Evolutionary conservation across 352 stramenopile species (phyloP), one percentile per base, ranked within the genome.

Genomic region (Phytophthora vignae): DNA sequence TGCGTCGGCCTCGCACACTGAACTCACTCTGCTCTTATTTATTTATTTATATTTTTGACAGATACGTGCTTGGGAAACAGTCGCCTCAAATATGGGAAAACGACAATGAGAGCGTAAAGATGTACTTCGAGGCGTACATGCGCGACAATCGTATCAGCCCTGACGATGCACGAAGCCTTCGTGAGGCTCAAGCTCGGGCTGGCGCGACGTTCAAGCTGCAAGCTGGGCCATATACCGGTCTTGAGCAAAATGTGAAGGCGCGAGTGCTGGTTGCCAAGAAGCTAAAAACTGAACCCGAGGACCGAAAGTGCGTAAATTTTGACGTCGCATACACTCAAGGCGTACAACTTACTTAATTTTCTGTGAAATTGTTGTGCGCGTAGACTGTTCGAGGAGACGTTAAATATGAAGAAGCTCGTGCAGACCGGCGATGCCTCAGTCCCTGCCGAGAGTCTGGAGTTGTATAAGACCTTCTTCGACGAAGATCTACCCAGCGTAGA

Each of bases 401-500:
- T 92, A 44, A 75, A 95, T 69, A 82, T 88, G 63, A 92, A 92
- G 65, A 87, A 86, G 55, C 66, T 95, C 2, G 84, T 88, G 49
- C 75, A 82, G 14, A 82, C 77, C 1, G 69, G 73, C 19, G 75
- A 88, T 40, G 73, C 72, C 31, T 88, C 81, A 1, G 84, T 94
- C 10, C 78, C 88, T 21, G n/a, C 67, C 0, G 88, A 95, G 17
- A 91, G 82, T 44, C 60, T 95, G 29, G 83, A 93, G 59, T 60
- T 95, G 10, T 95, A 95, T 73, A 90, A 92, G 64, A 94, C 84
- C 1, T 95, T 92, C 55, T 95, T 94, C 42, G 82, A 90, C 46
- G 86, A 93, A 25, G 74, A 90, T 14, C 53, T 95, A 17, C 86
- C 88, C 0, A 76, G 77, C 31, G 82, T 91, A 29, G 68, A 78